Conservation (phyloP, 108 stramenopile species). For the Skeletonema marinoi region DNA sequence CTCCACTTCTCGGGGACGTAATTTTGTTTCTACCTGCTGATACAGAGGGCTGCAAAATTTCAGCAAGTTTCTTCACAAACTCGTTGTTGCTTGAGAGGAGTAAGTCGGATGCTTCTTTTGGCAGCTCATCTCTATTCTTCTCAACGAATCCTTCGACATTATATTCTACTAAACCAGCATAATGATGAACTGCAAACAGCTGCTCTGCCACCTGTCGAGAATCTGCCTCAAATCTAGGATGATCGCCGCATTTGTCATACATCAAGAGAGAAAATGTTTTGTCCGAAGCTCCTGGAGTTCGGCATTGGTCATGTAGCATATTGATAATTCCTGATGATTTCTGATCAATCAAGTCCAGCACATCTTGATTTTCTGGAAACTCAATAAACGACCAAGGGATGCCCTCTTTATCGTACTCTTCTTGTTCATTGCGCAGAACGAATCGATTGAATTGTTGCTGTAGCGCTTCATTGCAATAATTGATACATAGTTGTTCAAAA, state of each 20-base stretch:
- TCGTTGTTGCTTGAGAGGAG: conserved; percentile 51
- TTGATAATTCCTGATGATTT: conserved; percentile 76
- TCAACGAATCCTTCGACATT: conserved; percentile 80
- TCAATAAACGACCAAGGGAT: conserved; percentile 86
- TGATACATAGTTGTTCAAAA: conserved; percentile 97
- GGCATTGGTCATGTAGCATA: conserved; percentile 85
- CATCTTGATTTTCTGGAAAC: conserved; percentile 96
- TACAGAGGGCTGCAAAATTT: conserved; percentile 36
- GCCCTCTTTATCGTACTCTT: conserved; percentile 84
- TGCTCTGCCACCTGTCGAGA: conserved; percentile 61
- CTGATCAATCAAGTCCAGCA: conserved; percentile 92
- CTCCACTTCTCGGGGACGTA: conserved; percentile 18
- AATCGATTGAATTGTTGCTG: conserved; percentile 94
- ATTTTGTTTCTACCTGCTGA: conserved; percentile 10
- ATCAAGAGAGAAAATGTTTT: conserved; percentile 62
- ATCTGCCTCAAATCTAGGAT: conserved; percentile 66
- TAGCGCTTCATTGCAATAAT: conserved; percentile 93
- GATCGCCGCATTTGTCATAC: conserved; percentile 65
- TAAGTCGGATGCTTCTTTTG: conserved; percentile 75
- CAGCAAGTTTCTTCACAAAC: conserved; percentile 54
- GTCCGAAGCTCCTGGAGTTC: conserved; percentile 72
- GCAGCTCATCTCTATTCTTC: conserved; percentile 93
- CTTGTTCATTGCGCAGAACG: conserved; percentile 86
- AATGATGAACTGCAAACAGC: conserved; percentile 81
- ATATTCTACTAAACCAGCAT: conserved; percentile 91